These are phyloP conservation scores for Taiozyma onychis DNA, from an alignment of 1,139 yeast species.

Conservation along the genomic window DNA sequence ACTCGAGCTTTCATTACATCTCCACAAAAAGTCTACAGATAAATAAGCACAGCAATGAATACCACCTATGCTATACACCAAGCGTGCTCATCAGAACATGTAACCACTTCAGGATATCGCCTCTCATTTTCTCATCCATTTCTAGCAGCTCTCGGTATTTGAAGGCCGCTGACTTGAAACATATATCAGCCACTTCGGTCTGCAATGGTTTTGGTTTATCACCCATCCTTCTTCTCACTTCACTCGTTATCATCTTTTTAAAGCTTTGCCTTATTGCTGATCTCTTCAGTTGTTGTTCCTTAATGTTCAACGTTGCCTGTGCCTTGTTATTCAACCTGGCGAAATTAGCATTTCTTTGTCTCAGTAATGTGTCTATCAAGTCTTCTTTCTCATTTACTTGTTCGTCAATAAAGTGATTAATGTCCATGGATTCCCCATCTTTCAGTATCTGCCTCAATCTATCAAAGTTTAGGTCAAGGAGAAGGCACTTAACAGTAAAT, in stretches of 20 bases:
- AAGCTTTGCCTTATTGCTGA: constrained; percentile 14
- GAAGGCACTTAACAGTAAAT: constrained; percentile 15
- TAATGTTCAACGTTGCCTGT: constrained; percentile 13
- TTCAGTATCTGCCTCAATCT: constrained; percentile 9
- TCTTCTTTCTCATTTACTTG: constrained; percentile 14
- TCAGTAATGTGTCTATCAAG: constrained; percentile 18
- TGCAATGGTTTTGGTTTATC: constrained; percentile 10
- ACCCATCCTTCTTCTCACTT: constrained; percentile 12
- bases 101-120: constrained; percentile 19
- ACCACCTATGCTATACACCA: constrained; percentile 2
- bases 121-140: constrained; percentile 4
- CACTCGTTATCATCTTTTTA: constrained; percentile 12
- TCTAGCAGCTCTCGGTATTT: constrained; percentile 12
- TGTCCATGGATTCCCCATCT: constrained; percentile 1
- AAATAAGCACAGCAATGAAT: not conserved
- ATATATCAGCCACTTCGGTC: constrained; percentile 20
- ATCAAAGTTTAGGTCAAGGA: constrained; percentile 12
- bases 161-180: constrained; percentile 18
- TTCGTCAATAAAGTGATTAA: constrained; percentile 18
- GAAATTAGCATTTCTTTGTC: constrained; percentile 11
- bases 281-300: constrained; percentile 14
- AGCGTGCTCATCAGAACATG: constrained; percentile 10
- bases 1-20: not conserved
- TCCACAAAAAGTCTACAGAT: not conserved
- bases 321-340: constrained; percentile 13